Evolutionary conservation across 495 filamentous ascomycete species (phyloP).

Genomic region (Hypoxylon perforatum): DNA sequence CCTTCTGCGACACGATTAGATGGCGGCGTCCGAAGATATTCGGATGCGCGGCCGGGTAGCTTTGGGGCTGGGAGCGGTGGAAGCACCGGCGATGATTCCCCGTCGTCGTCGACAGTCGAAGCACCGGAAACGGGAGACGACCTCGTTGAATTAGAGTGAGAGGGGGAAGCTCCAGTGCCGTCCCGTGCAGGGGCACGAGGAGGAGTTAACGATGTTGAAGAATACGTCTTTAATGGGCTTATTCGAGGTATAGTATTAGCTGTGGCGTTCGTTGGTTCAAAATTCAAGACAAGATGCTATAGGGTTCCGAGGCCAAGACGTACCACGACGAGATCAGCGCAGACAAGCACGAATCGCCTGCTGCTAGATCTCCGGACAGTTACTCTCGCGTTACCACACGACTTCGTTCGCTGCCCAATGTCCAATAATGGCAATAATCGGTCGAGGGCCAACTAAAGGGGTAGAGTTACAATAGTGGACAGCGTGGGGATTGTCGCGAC

Average conservation of each 20-base stretch:
- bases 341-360: conserved; percentile 65
- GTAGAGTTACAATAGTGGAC: conserved; percentile 26
- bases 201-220: conserved; percentile 60
- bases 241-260: conserved; percentile 25
- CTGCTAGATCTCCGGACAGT: conserved; percentile 58
- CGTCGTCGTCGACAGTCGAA: conserved; percentile 64
- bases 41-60: conserved; percentile 58
- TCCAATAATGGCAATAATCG: conserved; percentile 18
- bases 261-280: conserved; percentile 10
- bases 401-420: conserved; percentile 32
- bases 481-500: conserved; percentile 49
- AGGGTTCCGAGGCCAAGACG: conserved; percentile 22
- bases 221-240: conserved; percentile 60
- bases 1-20: conserved; percentile 44
- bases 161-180: conserved; percentile 49
- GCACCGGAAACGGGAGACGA: conserved; percentile 63
- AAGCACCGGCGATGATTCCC: conserved; percentile 62
- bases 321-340: conserved; percentile 65
- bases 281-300: conserved; percentile 15
- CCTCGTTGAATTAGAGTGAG: conserved; percentile 36
- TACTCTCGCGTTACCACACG: conserved; percentile 40
- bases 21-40: conserved; percentile 63
- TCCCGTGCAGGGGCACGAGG: conserved; percentile 66
- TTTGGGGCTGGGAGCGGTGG: conserved; percentile 63
- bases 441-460: conserved; percentile 39